These are phyloP conservation scores for Aspergillus bertholletiae DNA, from an alignment of 495 filamentous ascomycete genomes.

Conservation along the genomic window DNA sequence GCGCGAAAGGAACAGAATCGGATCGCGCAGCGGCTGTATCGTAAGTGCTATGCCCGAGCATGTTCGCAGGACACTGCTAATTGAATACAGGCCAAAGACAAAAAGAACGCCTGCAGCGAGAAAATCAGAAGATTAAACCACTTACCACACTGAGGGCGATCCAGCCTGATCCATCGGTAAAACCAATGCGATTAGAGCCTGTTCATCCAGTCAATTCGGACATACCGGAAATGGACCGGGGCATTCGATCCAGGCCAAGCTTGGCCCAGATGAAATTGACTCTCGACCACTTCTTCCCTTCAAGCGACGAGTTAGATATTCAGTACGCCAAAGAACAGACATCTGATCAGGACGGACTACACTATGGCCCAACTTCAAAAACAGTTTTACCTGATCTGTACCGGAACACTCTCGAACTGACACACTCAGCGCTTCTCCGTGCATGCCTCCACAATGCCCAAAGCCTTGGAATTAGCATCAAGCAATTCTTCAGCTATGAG, in stretches of 20 bases:
- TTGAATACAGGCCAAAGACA: slow-evolving; percentile 11
- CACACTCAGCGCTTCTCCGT: slow-evolving; percentile 7
- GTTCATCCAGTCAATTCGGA: not conserved
- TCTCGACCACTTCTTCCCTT: slow-evolving; percentile 1
- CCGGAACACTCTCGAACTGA: not conserved
- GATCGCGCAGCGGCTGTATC: slow-evolving; percentile 36
- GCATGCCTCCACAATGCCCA: slow-evolving; percentile 36
- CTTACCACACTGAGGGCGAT: not conserved
- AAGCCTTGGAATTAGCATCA: slow-evolving; percentile 26
- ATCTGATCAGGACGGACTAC: no score
- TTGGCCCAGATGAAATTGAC: not conserved
- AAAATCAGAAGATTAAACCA: not conserved
- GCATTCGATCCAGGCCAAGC: not conserved
- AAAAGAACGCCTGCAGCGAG: slow-evolving; percentile 9
- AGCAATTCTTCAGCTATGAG: slow-evolving; percentile 18
- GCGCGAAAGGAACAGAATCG: slow-evolving; percentile 41
- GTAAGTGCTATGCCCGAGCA: slow-evolving; percentile 17
- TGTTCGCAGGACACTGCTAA: not conserved
- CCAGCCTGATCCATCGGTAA: not conserved
- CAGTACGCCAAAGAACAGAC: no score
- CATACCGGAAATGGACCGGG: not conserved
- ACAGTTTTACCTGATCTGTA: not conserved
- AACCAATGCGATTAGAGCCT: no score
- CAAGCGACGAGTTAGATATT: not conserved
- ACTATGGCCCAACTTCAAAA: not conserved